Base-by-base conservation (phyloP, 306 rosid species). In the Sesbania bispinosa region DNA sequence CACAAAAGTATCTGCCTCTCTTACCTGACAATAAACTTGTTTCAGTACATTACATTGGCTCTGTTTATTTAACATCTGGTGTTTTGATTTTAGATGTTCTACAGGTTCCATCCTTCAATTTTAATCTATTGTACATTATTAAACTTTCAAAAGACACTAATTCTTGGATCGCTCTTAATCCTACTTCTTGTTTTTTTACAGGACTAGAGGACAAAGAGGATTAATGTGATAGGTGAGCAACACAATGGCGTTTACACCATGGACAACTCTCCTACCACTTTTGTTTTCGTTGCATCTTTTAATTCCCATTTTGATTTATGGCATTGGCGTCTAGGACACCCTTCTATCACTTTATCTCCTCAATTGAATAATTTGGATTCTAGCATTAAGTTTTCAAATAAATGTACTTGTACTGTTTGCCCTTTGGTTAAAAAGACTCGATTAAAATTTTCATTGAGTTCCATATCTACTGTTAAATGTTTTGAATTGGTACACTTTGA, bases 351-450 rank as follows among this genome's bases (percentile, higher is more conserved):
- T 38, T 2, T 19, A 30, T 58, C 43, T n/a, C n/a, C n/a, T n/a
- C n/a, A n/a, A n/a, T n/a, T n/a, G n/a, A n/a, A n/a, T n/a, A n/a
- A n/a, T n/a, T 30, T 61, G 4, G 32, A 38, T 19, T 10, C 48
- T 61, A 61, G 32, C 32, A 61, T 61, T 61, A 61, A 61, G 50
- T 19, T 61, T 61, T 61, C 33, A 0, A 62, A 20, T 62, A 62
- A 62, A 20, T 38, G 50, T 38, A 8, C 48, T 5, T 62, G 18
- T 3, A 38, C 6, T 36, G 19, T 38, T 6, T 62, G 19, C 1
- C 51, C 67, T 20, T 36, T 20, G 33, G 20, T 33, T 10, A 61
- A 61, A 36, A 19, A 61, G 3, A 0, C 48, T 62, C 19, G 1
- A 19, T 19, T 38, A 3, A 20, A 62, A 38, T 62, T 62, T 20